Evolutionary conservation across 2,329 filamentous ascomycete species (phyloP).

Genomic region (Calonectria crousiana): DNA sequence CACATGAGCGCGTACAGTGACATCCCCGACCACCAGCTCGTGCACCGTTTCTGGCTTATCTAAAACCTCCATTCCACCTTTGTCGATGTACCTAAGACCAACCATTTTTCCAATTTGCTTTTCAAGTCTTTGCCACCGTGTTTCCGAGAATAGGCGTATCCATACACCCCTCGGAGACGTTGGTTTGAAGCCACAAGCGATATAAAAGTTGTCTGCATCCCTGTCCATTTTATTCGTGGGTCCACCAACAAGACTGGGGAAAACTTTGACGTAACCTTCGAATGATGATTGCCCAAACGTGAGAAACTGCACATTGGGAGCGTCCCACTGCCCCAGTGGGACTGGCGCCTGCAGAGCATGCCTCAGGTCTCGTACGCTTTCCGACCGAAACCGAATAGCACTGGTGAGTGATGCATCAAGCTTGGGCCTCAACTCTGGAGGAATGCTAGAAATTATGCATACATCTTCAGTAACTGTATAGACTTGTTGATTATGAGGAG

Average conservation of each 20-base stretch:
- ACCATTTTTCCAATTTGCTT: neutral
- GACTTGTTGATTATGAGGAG: neutral
- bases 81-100: neutral
- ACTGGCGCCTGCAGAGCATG: neutral
- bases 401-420: neutral
- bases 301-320: neutral
- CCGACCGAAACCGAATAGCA: neutral
- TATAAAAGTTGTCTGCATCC: neutral
- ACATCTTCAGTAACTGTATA: neutral
- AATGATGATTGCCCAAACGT: neutral
- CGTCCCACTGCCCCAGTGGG: neutral
- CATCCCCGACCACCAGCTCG: neutral
- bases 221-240: neutral
- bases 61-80: neutral
- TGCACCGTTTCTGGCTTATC: neutral
- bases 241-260: neutral
- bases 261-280: neutral
- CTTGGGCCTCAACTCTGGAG: neutral
- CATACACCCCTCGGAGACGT: neutral
- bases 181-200: neutral
- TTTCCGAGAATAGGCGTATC: neutral
- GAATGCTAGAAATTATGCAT: neutral
- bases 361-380: neutral
- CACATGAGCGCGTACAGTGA: neutral
- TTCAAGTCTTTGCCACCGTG: neutral